Evolutionary conservation across 768 basidiomycete species (phyloP).

Genomic region (Lyophyllum decastes): DNA sequence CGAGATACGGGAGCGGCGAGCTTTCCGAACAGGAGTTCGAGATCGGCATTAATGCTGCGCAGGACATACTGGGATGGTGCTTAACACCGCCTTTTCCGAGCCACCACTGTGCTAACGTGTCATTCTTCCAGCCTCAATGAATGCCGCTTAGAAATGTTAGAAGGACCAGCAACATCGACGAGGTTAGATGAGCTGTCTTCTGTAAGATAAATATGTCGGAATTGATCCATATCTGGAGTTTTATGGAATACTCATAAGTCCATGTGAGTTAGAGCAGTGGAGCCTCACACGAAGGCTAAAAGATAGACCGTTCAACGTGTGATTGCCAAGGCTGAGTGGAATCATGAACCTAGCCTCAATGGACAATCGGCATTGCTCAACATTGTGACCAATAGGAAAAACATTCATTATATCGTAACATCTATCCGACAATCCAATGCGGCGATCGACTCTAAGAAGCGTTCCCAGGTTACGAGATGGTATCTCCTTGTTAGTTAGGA

Average conservation of each 20-base stretch:
- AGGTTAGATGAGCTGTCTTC: not conserved
- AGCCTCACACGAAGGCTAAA: conserved; percentile 5
- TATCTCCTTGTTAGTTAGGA: not conserved
- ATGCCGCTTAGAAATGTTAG: conserved; percentile 65
- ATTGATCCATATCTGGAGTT: not conserved
- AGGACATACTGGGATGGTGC: conserved; percentile 63
- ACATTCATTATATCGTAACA: conserved; percentile 2
- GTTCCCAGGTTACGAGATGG: not conserved
- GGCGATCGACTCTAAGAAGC: not conserved
- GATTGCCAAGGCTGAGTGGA: not conserved
- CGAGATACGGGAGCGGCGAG: conserved; percentile 58
- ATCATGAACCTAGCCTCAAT: not conserved
- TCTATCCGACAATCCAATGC: conserved; percentile 5
- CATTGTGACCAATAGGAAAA: not conserved
- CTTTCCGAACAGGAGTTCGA: conserved; percentile 70
- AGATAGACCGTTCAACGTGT: not conserved
- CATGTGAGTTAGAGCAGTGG: no score
- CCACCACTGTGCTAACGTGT: not conserved
- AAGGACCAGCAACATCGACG: conserved; percentile 44
- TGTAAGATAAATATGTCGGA: not conserved
- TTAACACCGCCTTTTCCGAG: not conserved
- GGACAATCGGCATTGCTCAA: not conserved
- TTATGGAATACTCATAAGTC: not conserved
- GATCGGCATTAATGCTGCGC: conserved; percentile 60
- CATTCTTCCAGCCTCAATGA: conserved; percentile 51